Evolutionary conservation across 1,284 basidiomycete genomes (phyloP), one percentile per base, ranked within the genome.

Genomic region (Mycena citricolor): DNA sequence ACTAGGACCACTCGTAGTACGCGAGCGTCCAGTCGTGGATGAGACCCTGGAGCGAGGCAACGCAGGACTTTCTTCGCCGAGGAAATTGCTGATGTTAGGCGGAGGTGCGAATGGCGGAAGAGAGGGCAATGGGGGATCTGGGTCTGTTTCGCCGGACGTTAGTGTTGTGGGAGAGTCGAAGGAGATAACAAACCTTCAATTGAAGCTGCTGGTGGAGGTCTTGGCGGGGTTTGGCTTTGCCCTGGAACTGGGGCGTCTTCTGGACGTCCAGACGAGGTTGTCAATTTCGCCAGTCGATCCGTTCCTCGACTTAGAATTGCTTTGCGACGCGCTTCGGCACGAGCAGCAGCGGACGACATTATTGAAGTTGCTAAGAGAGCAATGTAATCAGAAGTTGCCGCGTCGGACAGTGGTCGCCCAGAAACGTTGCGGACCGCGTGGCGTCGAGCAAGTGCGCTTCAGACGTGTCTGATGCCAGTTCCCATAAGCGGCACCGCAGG

Each of bases 211-310:
- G n/a, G n/a, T n/a, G n/a, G n/a, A n/a, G n/a, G n/a, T n/a, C n/a
- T n/a, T n/a, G n/a, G n/a, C n/a, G n/a, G n/a, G n/a, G n/a, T n/a
- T n/a, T n/a, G n/a, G n/a, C n/a, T n/a, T n/a, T n/a, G n/a, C n/a
- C n/a, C n/a, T n/a, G n/a, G n/a, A n/a, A n/a, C 70, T 5, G 77
- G 68, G 4, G 73, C 76, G 48, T 86, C 83, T 44, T 86, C 83
- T 24, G 86, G 85, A 40, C 86, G 69, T 16, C 83, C 86, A 5
- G 82, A 39, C n/a, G 21, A 82, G 4, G 80, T 81, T 5, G 86
- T 86, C 38, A 89, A 73, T 59, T 81, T 87, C 29, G 81, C 77
- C 19, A 90, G 76, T 44, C 86, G 76, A 68, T 89, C 85, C 20
- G 68, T 69, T 11, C 84, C 80, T 44, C 85, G 70, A 49, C 70